A percentile compares a stretch with the other conserved stretches of the same genome.
These are phyloP conservation scores for Lodderomyces pseudojiufengensis DNA, from an alignment of 1,139 yeast genomes.

Conservation along the genomic window DNA sequence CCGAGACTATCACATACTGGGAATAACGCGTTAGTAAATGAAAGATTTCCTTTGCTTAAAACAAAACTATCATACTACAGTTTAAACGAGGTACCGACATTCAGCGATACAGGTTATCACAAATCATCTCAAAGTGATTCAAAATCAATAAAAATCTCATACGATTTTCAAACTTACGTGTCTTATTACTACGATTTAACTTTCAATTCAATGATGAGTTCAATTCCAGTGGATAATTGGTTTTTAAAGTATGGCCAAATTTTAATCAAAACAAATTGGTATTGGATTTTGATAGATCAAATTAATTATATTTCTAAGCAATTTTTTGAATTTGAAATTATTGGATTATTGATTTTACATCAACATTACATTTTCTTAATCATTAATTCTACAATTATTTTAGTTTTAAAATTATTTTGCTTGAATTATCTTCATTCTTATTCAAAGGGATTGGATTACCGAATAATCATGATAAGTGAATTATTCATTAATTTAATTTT, in stretches of 20 bases:
- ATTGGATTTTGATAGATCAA: conserved; percentile 12
- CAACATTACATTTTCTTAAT: no score
- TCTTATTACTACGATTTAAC: conserved; percentile 20
- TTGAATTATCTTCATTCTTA: conserved; percentile 17
- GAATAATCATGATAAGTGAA: conserved; percentile 8
- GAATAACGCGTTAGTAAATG: no score
- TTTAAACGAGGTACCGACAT: conserved; percentile 3
- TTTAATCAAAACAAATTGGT: conserved; percentile 8
- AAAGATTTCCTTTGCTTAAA: conserved; percentile 12
- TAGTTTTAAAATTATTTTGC: conserved; percentile 16
- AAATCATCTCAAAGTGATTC: not conserved
- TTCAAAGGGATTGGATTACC: conserved; percentile 7
- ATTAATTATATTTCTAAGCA: conserved; percentile 12
- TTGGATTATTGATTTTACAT: not conserved
- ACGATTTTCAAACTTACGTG: conserved; percentile 19
- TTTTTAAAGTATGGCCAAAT: conserved; percentile 15
- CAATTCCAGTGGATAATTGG: conserved; percentile 13
- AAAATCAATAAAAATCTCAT: no score
- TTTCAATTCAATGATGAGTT: conserved; percentile 7
- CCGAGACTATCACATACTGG: no score
- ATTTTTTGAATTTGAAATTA: conserved; percentile 6
- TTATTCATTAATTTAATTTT: conserved; percentile 6
- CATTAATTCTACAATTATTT: conserved; percentile 5
- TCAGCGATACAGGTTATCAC: no score
- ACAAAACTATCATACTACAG: conserved; percentile 11